Percentiles rank a stretch among this genome's conserved stretches.
Evolutionary conservation across 441 rosid genomes (phyloP).

Genomic region (Monsonia emarginata): DNA sequence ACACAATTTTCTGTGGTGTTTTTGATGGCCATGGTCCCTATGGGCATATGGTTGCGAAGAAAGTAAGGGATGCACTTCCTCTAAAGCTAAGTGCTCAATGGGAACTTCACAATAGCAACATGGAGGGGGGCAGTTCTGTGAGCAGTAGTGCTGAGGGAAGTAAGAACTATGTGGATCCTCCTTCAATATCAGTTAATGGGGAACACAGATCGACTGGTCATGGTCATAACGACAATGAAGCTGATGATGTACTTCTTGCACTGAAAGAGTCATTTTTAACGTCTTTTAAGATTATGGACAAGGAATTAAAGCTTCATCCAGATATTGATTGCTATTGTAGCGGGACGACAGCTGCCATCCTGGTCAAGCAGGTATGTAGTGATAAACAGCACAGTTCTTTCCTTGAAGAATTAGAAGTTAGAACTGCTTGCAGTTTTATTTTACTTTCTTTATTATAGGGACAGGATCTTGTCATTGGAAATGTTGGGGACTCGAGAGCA

Average conservation of each 20-base stretch:
- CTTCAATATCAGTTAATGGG: neutral
- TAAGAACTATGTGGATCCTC: neutral
- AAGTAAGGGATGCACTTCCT: constrained; percentile 4
- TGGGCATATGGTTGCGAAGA: constrained; percentile 4
- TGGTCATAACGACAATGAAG: neutral
- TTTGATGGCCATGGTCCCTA: constrained; percentile 5
- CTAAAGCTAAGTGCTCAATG: neutral
- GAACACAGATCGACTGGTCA: neutral
- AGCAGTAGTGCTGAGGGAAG: neutral
- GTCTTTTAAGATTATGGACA: neutral
- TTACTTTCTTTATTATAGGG: neutral
- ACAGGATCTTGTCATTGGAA: neutral
- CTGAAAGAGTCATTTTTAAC: neutral
- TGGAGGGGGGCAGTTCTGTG: neutral
- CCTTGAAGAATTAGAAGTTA: neutral
- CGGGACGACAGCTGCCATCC: neutral
- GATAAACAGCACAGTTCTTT: neutral
- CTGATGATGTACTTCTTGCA: neutral
- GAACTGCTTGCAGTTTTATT: neutral
- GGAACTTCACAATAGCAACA: neutral
- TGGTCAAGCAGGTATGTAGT: constrained; percentile 1
- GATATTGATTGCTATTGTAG: constrained; percentile 2
- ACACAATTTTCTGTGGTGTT: neutral
- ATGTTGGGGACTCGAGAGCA: neutral
- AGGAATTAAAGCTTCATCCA: neutral